These are phyloP conservation scores for Apiotrichum laibachii DNA, from an alignment of 1,284 basidiomycete species.

Conservation along the genomic window DNA sequence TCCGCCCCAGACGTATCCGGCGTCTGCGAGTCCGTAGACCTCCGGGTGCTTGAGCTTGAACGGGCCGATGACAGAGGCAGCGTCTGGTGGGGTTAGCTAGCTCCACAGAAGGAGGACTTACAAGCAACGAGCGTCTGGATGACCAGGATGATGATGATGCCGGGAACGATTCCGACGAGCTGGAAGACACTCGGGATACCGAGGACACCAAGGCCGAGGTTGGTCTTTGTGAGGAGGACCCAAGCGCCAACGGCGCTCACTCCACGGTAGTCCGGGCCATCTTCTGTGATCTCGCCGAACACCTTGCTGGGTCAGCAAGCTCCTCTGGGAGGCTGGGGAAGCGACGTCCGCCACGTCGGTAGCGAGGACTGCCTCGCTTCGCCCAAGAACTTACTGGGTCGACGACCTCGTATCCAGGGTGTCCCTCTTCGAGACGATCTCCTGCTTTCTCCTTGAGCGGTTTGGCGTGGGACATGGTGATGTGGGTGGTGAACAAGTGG, in stretches of 20 bases:
- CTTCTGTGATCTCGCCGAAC: conserved; percentile 26
- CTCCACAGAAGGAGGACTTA: too few relatives aligned
- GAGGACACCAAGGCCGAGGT: conserved; percentile 42
- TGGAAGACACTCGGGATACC: conserved; percentile 37
- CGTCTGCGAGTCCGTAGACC: conserved; percentile 31
- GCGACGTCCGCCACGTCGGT: too few relatives aligned
- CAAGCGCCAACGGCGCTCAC: conserved; percentile 18
- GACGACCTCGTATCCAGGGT: too few relatives aligned
- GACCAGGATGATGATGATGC: conserved; percentile 34
- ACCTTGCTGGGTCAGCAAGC: conserved; percentile 4
- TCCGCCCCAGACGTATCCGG: conserved; percentile 34
- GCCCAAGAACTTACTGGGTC: too few relatives aligned
- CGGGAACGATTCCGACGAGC: conserved; percentile 36
- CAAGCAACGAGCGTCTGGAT: conserved; percentile 37
- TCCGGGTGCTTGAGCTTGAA: conserved; percentile 32
- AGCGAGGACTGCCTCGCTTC: too few relatives aligned
- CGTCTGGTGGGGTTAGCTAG: background rate
- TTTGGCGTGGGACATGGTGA: too few relatives aligned
- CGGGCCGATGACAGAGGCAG: conserved; percentile 17
- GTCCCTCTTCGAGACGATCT: too few relatives aligned
- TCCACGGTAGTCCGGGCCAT: conserved; percentile 30
- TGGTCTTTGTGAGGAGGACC: conserved; percentile 33
- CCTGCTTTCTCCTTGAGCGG: too few relatives aligned
- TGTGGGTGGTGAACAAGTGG: too few relatives aligned
- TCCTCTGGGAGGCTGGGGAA: too few relatives aligned